These are phyloP conservation scores for Verbascum thapsus DNA, from an alignment of 257 asterid species.

Conservation along the genomic window DNA sequence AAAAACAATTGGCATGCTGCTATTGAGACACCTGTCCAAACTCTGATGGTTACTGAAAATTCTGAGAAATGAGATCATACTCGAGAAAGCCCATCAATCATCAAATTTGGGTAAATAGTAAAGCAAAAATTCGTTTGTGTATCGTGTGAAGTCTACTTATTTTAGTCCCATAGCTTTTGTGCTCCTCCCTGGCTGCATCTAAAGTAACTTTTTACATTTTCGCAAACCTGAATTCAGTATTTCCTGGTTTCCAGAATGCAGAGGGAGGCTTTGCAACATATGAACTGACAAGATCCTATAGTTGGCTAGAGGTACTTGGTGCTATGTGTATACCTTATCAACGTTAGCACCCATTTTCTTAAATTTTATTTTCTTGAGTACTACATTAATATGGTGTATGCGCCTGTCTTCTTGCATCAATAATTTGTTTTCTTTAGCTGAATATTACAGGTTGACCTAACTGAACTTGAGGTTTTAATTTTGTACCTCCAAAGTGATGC, in stretches of 20 bases:
- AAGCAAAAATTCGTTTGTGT: neutral
- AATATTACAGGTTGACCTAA: too few species aligned
- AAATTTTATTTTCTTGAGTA: constrained; percentile 16
- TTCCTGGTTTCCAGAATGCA: constrained; percentile 60
- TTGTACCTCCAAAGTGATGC: too few species aligned
- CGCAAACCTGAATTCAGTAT: constrained; percentile 34
- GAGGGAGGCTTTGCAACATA: constrained; percentile 95
- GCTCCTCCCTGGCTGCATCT: constrained; percentile 16
- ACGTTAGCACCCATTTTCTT: constrained; percentile 13
- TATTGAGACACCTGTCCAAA: neutral
- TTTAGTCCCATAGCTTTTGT: neutral
- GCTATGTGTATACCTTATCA: constrained; percentile 21
- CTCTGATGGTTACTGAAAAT: neutral
- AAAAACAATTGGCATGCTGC: neutral
- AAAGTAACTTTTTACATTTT: constrained; percentile 11
- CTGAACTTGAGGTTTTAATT: too few species aligned
- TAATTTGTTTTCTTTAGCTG: too few species aligned
- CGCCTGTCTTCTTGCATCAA: too few species aligned
- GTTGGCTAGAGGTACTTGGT: constrained; percentile 91
- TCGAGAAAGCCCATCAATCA: neutral
- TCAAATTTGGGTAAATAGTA: constrained; percentile 9
- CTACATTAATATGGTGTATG: neutral
- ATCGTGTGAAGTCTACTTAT: constrained; percentile 15
- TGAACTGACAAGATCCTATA: constrained; percentile 96
- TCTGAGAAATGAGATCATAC: constrained; percentile 14